These are phyloP conservation scores for Lipomyces orientalis DNA, from an alignment of 805 yeast genomes.

Conservation along the genomic window DNA sequence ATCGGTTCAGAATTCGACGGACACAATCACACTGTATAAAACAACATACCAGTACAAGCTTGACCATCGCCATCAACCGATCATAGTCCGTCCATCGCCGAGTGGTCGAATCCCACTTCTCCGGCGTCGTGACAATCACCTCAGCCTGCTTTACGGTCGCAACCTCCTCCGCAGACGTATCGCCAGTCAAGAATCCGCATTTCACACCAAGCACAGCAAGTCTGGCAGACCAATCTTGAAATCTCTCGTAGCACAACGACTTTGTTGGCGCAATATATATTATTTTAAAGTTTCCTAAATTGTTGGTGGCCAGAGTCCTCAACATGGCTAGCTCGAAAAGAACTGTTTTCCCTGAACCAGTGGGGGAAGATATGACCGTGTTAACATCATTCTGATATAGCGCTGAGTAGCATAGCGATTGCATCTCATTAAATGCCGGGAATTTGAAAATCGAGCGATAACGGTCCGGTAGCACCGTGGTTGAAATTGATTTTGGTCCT, in stretches of 20 bases:
- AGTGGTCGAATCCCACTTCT: conserved; percentile 65
- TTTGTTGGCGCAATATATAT: conserved; percentile 67
- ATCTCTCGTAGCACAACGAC: conserved; percentile 59
- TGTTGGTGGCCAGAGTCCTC: conserved; percentile 39
- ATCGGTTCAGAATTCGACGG: background rate
- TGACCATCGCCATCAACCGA: conserved; percentile 50
- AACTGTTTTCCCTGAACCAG: conserved; percentile 66
- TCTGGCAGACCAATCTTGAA: conserved; percentile 53
- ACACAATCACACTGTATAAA: conserved; percentile 54
- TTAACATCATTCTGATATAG: conserved; percentile 50
- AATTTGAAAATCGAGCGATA: conserved; percentile 48
- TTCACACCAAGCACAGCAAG: conserved; percentile 50
- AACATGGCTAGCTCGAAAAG: conserved; percentile 60
- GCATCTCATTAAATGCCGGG: conserved; percentile 56
- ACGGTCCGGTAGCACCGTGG: conserved; percentile 48
- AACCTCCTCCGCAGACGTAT: conserved; percentile 54
- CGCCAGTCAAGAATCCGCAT: conserved; percentile 62
- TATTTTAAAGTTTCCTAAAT: conserved; percentile 32
- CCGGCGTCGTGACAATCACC: conserved; percentile 64
- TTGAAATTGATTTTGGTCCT: background rate
- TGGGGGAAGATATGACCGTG: conserved; percentile 60
- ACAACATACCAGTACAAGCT: conserved; percentile 57
- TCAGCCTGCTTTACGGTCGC: conserved; percentile 56
- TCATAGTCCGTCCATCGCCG: conserved; percentile 55
- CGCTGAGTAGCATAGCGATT: conserved; percentile 51